Base-by-base conservation (phyloP, 176 grass and related monocot genomes). In the Avena sativa region DNA sequence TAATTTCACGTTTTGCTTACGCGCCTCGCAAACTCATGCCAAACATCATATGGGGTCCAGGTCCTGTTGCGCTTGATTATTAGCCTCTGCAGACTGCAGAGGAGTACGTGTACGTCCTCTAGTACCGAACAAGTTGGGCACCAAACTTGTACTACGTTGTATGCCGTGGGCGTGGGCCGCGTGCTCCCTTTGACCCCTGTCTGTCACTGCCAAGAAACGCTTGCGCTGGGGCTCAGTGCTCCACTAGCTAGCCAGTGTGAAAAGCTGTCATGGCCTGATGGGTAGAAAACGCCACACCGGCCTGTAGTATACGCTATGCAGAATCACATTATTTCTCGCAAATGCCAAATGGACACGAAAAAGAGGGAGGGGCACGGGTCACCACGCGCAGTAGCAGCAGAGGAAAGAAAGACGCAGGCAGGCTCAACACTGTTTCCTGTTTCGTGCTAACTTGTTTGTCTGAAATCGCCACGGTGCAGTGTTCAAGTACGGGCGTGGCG, bases 401-500 rank as follows among this genome's bases (percentile, higher is more conserved):
- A 43, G 40, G 6, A 43, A 38, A 43, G 6, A 43, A 28, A 28
- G 28, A 28, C 28, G 28, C 28, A 28, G 28, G 28, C 28, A 28
- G 28, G 28, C 28, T 28, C 40, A 43, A 8, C 40, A 6, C 7
- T 8, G 40, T 43, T 43, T 43, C 40, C 12, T 19, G 19, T 61
- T 11, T 61, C 57, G 57, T 60, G 8, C 0, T 21, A 23, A 61
- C 58, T 23, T 61, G 26, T 2, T 34, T 67, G 63, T 15, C 28
- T 67, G 63, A 34, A 25, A 30, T 36, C 16, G 9, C 2, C 46
- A 10, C 15, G 46, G 5, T 36, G 74, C 82, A 98, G 95, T 92
- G 55, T 98, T 98, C 91, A 95, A 56, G 68, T 98, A 95, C 91
- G 93, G 57, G 55, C 81, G 86, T 3, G 75, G 86, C 57, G 89